phyloP scores from a whole-genome alignment of 345 rosid genomes.

The Murraya paniculata region DNA sequence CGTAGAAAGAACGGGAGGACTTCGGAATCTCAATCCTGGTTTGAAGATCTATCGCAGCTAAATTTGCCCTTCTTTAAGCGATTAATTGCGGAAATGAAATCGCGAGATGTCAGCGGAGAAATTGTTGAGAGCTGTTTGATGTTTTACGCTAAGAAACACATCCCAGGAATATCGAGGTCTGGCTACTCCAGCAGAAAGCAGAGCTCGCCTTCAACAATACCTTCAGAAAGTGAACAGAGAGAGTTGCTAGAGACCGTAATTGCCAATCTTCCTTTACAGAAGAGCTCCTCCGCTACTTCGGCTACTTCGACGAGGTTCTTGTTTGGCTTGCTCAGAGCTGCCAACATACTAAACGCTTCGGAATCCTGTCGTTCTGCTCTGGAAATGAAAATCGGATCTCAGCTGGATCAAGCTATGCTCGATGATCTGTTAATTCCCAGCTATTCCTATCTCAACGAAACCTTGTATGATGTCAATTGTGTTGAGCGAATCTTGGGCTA shows the following conservation, averaged over 20 bases:
- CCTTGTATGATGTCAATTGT: constrained; percentile 92
- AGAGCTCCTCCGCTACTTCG: constrained; percentile 47
- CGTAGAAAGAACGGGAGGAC: constrained; percentile 35
- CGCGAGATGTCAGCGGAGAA: constrained; percentile 52
- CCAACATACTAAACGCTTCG: constrained; percentile 79
- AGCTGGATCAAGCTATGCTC: constrained; percentile 77
- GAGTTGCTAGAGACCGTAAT: constrained; percentile 68
- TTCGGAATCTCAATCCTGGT: constrained; percentile 46
- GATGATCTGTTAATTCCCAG: constrained; percentile 95
- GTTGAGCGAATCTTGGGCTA: constrained; percentile 72
- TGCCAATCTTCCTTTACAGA: constrained; percentile 57
- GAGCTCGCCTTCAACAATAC: constrained; percentile 28
- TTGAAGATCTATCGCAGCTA: constrained; percentile 64
- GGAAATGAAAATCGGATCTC: constrained; percentile 81
- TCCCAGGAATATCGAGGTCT: constrained; percentile 73
- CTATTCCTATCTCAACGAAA: constrained; percentile 89
- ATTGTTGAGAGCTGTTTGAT: constrained; percentile 78
- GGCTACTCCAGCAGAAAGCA: constrained; percentile 73
- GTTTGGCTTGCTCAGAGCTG: constrained; percentile 70
- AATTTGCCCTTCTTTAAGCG: constrained; percentile 52
- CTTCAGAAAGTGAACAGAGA: constrained; percentile 74
- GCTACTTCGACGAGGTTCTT: constrained; percentile 54
- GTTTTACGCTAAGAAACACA: constrained; percentile 68
- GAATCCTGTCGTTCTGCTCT: constrained; percentile 54
- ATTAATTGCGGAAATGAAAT: constrained; percentile 60